Evolutionary conservation across 1,139 yeast genomes (phyloP), one percentile per base, ranked within the genome.

Genomic region (Taphrina deformans): DNA sequence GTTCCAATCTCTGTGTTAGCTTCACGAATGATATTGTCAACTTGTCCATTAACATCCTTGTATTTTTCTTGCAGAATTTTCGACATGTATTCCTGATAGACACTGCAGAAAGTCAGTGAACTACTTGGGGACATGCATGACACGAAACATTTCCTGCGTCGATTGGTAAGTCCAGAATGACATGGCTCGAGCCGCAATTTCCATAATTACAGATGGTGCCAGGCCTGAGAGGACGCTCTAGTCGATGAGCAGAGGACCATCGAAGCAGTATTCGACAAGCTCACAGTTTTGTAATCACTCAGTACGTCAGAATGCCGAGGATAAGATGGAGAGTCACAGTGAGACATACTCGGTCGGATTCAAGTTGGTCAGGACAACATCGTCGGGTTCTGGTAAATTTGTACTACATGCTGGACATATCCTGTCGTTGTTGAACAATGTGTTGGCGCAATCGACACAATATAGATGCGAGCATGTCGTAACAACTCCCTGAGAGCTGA

Each of bases 401-500:
- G 62, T 65, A 9, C 66, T 65, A 27, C 69, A 67, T 16, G 67
- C 67, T 1, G 69, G 67, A 27, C 69, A 67, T 7, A 44, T 59
- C 29, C 59, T 62, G 5, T 53, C 55, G 18, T 31, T 62, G 16
- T 55, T 29, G 50, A 67, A 67, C 12, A 53, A 46, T 5, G 27
- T 46, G 26, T 65, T 67, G 10, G 69, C 65, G 40, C 69, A 67
- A n/a, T 56, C 64, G 12, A 51, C 46, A 55, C 69, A 67, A 41
- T 67, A 67, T 23, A 66, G 41, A 40, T 67, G 69, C n/a, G 68
- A 58, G 66, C 69, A 67, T 12, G 69, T 67, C 18, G 69, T 67
- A 24, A 67, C 69, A 24, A 67, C 69, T 1, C 66, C 69, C 29
- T 62, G 67, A 14, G 56, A 38, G 27, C 68, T 48, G 27, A 67